Percentiles rank a stretch among this genome's conserved stretches.
These are phyloP conservation scores for Poa pratensis DNA, from an alignment of 176 grass and related monocot genomes.

Conservation along the genomic window DNA sequence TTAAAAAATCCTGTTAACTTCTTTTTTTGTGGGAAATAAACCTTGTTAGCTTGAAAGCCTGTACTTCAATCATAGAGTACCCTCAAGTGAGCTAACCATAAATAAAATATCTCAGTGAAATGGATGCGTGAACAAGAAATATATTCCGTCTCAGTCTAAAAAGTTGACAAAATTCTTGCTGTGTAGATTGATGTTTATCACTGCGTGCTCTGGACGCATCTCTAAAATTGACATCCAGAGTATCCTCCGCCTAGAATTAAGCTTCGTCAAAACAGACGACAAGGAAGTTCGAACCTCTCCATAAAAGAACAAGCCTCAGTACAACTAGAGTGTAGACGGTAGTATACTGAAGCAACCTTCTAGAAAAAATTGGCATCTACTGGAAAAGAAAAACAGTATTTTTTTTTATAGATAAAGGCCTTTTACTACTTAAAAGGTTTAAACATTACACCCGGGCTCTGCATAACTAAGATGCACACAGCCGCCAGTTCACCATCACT, in stretches of 20 bases:
- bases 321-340: background rate
- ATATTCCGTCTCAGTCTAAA: background rate
- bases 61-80: conserved; percentile 43
- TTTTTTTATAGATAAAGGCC: no score
- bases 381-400: background rate
- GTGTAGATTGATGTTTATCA: conserved; percentile 6
- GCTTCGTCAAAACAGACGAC: conserved; percentile 3
- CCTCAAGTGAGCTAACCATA: conserved; percentile 28
- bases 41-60: conserved; percentile 21
- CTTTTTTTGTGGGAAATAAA: background rate
- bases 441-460: no score
- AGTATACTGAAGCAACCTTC: background rate
- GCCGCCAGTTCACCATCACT: no score
- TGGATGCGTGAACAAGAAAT: background rate
- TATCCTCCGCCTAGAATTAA: conserved; percentile 4
- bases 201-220: conserved; percentile 29
- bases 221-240: conserved; percentile 19
- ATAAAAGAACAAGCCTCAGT: background rate
- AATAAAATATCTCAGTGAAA: conserved; percentile 32
- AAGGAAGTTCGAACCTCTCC: conserved; percentile 10
- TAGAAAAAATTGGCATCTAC: background rate
- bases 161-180: background rate
- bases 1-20: conserved; percentile 8
- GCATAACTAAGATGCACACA: no score
- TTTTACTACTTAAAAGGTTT: no score